Percentiles rank a stretch among this genome's conserved stretches.
Evolutionary conservation across 2,329 filamentous ascomycete species (phyloP).

Genomic region (Apiospora aurea): DNA sequence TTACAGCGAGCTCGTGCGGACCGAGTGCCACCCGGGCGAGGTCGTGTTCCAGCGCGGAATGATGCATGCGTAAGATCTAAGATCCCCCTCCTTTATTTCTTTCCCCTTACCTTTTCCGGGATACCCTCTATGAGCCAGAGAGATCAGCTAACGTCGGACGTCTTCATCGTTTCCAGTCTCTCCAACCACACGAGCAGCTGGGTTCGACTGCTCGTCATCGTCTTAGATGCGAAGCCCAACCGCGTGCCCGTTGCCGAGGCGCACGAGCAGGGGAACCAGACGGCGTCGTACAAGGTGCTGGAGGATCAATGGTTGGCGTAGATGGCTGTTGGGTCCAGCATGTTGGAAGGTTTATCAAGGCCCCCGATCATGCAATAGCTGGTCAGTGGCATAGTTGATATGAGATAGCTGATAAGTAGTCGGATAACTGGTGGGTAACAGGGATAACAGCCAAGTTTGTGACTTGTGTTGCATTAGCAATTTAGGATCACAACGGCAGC

Average conservation of each 20-base stretch:
- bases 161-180: conserved; percentile 29
- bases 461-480: too few species aligned
- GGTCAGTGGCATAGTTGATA: too few species aligned
- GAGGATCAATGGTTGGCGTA: background rate
- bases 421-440: too few species aligned
- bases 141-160: background rate
- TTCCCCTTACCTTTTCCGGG: background rate
- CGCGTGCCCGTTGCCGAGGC: conserved; percentile 32
- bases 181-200: conserved; percentile 40
- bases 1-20: conserved; percentile 38
- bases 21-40: conserved; percentile 38
- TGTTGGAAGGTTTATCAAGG: too few species aligned
- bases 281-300: background rate
- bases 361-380: too few species aligned
- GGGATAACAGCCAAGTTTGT: too few species aligned
- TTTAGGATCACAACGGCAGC: too few species aligned
- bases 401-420: too few species aligned
- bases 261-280: background rate
- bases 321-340: background rate
- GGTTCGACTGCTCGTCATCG: conserved; percentile 36
- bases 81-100: conserved; percentile 17
- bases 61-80: conserved; percentile 43
- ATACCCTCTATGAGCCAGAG: background rate
- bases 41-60: conserved; percentile 41
- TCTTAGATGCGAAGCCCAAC: conserved; percentile 36